Conservation (phyloP, 257 asterid species). For the Ilex aquifolium region DNA sequence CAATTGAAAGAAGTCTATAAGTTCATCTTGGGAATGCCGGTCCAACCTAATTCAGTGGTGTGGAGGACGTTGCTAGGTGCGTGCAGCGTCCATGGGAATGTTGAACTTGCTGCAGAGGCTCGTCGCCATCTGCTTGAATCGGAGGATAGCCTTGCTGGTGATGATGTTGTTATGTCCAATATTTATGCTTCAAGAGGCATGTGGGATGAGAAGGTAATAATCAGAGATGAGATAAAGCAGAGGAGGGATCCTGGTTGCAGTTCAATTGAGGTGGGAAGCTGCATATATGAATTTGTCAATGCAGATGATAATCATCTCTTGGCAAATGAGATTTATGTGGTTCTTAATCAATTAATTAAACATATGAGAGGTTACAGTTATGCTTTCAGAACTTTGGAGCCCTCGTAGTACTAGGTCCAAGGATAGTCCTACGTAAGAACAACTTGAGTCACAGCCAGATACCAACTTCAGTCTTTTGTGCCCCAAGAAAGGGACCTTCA, state of each 20-base stretch:
- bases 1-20: slow-evolving; percentile 22
- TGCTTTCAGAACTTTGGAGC: too few species aligned
- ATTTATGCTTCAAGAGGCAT: slow-evolving; percentile 42
- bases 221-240: slow-evolving; percentile 50
- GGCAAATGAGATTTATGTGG: slow-evolving; percentile 28
- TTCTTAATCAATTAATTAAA: too few species aligned
- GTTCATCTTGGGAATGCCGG: slow-evolving; percentile 22
- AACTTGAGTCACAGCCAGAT: too few species aligned
- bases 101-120: slow-evolving; percentile 44
- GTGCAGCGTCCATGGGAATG: slow-evolving; percentile 26
- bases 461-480: too few species aligned
- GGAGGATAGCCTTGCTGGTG: slow-evolving; percentile 56
- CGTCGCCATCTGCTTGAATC: slow-evolving; percentile 31
- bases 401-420: too few species aligned
- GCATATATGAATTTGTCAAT: slow-evolving; percentile 50
- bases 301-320: slow-evolving; percentile 51
- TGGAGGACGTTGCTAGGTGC: slow-evolving; percentile 26
- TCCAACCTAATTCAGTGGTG: slow-evolving; percentile 20
- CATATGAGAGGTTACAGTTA: too few species aligned
- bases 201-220: slow-evolving; percentile 53
- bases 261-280: slow-evolving; percentile 47
- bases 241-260: slow-evolving; percentile 54
- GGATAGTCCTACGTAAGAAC: too few species aligned
- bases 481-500: too few species aligned
- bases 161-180: slow-evolving; percentile 60